These are phyloP conservation scores for Claviceps digitariae DNA, from an alignment of 2,329 filamentous ascomycete genomes.

Conservation along the genomic window DNA sequence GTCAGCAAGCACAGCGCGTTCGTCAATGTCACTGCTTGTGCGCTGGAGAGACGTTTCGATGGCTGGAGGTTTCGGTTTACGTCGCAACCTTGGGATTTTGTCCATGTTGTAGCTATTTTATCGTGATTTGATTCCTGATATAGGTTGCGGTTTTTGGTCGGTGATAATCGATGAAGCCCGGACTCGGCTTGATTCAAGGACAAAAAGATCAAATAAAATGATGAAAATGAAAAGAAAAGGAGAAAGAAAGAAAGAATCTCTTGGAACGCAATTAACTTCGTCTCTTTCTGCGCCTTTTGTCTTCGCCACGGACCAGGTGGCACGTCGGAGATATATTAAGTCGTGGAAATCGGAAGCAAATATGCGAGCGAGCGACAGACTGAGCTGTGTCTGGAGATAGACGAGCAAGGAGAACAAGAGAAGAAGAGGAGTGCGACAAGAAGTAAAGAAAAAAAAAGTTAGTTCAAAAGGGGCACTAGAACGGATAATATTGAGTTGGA, in stretches of 20 bases:
- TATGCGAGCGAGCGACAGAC: background rate
- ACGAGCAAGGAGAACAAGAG: background rate
- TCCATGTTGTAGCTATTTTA: constrained; percentile 19
- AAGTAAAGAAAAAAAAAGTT: background rate
- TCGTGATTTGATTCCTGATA: background rate
- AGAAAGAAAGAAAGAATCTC: background rate
- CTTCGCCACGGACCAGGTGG: background rate
- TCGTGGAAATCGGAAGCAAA: background rate
- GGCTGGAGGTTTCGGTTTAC: constrained; percentile 30
- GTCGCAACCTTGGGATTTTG: constrained; percentile 28
- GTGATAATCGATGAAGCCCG: background rate
- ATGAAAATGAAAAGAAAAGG: too few species aligned
- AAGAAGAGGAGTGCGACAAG: background rate
- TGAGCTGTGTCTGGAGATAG: background rate
- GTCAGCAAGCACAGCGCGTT: constrained; percentile 5
- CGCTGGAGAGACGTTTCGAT: constrained; percentile 27
- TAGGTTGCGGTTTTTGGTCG: background rate
- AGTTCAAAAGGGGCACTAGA: background rate
- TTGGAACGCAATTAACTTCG: too few species aligned
- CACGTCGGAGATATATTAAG: background rate
- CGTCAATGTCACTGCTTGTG: constrained; percentile 15
- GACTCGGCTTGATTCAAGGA: background rate
- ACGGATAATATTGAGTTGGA: background rate
- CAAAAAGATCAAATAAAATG: too few species aligned
- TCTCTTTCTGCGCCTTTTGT: background rate